These are phyloP conservation scores for Terfezia boudieri DNA, from an alignment of 495 filamentous ascomycete genomes.

Conservation along the genomic window DNA sequence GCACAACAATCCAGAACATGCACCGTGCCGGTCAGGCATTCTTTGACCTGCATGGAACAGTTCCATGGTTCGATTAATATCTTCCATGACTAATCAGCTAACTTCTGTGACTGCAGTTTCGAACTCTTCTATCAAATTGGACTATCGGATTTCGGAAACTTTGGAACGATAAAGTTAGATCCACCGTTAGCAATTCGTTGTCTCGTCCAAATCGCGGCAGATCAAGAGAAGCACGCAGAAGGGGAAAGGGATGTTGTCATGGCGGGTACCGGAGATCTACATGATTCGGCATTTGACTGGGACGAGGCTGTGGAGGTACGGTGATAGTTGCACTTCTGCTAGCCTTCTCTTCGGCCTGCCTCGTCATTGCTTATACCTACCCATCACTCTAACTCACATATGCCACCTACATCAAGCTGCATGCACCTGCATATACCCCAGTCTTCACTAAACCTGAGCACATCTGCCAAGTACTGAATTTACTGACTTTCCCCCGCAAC, in stretches of 20 bases:
- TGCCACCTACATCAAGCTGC: not conserved
- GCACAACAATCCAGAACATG: not conserved
- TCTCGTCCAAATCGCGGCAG: slow-evolving; percentile 49
- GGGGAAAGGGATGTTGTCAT: not conserved
- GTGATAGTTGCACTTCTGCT: slow-evolving; percentile 4
- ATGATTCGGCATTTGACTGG: slow-evolving; percentile 37
- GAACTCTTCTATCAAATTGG: slow-evolving; percentile 97
- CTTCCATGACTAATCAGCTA: not conserved
- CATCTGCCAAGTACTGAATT: too few relatives aligned
- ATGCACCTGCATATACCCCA: not conserved
- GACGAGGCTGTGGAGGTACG: slow-evolving; percentile 40
- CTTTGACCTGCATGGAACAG: too few relatives aligned
- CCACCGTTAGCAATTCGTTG: slow-evolving; percentile 49
- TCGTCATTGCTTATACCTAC: not conserved
- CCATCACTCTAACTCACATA: not conserved
- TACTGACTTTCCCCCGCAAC: too few relatives aligned
- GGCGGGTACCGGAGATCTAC: slow-evolving; percentile 19
- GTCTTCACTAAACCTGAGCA: too few relatives aligned
- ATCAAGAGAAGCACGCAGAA: slow-evolving; percentile 31
- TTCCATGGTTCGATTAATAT: not conserved
- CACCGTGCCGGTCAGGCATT: not conserved
- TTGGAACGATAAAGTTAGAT: slow-evolving; percentile 60
- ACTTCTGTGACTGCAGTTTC: slow-evolving; percentile 19
- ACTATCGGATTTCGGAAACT: slow-evolving; percentile 90
- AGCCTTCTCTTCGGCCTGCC: not conserved